Base-by-base conservation (phyloP, 2,329 filamentous ascomycete species). In the Aspergillus sp. region DNA sequence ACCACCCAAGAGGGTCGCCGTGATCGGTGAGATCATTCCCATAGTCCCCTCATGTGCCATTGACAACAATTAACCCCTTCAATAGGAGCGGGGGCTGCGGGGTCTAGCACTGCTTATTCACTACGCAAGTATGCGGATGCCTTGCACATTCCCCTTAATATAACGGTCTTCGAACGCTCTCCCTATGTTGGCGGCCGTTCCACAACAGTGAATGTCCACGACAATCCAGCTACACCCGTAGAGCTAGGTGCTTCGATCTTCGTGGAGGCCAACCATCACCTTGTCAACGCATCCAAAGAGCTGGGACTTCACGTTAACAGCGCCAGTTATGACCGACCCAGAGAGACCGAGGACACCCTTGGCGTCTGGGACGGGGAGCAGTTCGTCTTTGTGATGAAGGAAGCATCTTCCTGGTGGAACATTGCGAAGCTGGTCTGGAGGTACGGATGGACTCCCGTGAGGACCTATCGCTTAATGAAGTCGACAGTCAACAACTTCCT, bases 201-300 rank as follows among this genome's bases (percentile, higher is more conserved):
- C 7, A 91, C 93, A 30, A 98, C 93, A 0, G 89, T 97, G 17
- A 81, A 92, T 69, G 88, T 87, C 2, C 94, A 90, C 72, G 84
- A 86, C 64, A 83, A 94, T 67, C 81, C 87, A 1, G 65, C 79
- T 0, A 80, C 88, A 41, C 89, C 90, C 1, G 85, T 97, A 38
- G 95, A 99, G 75, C 82, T 98, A 1, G 95, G 95, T 15, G 95
- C 91, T 10, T 94, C 90, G 63, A 97, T 98, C 68, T 99, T 98
- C 72, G 91, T 98, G 48, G 76, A 89, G 52, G 85, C 90, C 47
- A 99, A 98, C 72, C 81, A 87, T 41, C 97, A 96, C 69, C 84
- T 99, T 41, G 86, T 88, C 68, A 88, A 90, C 57, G 90, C 92
- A 0, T 87, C 86, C 7, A 78, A 84, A 32, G 82, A 85, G 13